Conservation (phyloP, 1,284 basidiomycete genomes). For the Cutaneotrichosporon sp. region DNA sequence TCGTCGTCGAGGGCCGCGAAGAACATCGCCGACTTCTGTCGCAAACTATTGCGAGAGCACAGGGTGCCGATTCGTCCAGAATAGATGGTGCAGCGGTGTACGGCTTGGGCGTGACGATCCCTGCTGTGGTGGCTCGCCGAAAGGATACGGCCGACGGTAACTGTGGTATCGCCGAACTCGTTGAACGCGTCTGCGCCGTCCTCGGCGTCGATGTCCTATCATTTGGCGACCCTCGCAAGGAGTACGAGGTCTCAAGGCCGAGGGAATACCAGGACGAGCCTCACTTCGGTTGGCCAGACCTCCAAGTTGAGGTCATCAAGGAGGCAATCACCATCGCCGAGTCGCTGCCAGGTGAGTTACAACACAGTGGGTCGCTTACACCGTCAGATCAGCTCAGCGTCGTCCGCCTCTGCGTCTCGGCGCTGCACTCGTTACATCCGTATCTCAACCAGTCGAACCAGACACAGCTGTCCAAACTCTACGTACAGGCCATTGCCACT, state of each 20-base stretch:
- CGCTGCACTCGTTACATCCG: constrained; percentile 66
- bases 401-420: constrained; percentile 58
- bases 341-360: constrained; percentile 71
- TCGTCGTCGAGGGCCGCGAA: constrained; percentile 60
- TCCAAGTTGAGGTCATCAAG: constrained; percentile 85
- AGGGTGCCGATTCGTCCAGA: not conserved
- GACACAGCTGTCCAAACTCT: constrained; percentile 69
- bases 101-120: constrained; percentile 7
- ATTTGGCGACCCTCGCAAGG: constrained; percentile 11
- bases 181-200: constrained; percentile 70
- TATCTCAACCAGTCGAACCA: constrained; percentile 72
- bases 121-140: constrained; percentile 62
- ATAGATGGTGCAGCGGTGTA: not conserved
- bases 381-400: constrained; percentile 32
- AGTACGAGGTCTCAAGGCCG: constrained; percentile 26
- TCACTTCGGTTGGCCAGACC: constrained; percentile 82
- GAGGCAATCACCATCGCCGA: constrained; percentile 89
- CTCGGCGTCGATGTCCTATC: constrained; percentile 33
- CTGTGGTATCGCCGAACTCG: constrained; percentile 67
- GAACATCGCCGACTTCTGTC: constrained; percentile 27
- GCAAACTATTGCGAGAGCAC: not conserved
- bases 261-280: constrained; percentile 13
- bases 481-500: constrained; percentile 66
- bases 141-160: constrained; percentile 75
- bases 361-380: not conserved